These are phyloP conservation scores for Coprinopsis sp. DNA, from an alignment of 768 basidiomycete genomes.

Conservation along the genomic window DNA sequence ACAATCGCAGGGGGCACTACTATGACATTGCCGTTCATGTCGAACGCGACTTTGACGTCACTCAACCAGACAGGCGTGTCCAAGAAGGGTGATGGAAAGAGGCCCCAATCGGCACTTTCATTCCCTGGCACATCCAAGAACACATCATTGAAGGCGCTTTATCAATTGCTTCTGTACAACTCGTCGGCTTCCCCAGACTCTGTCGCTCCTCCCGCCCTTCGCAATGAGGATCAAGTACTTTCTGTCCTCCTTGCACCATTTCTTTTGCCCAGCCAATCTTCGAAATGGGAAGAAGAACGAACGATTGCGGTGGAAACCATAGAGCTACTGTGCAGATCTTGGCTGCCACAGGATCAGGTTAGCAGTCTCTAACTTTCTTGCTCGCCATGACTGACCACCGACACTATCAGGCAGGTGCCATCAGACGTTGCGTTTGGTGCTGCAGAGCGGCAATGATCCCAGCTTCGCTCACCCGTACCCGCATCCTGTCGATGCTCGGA, in stretches of 20 bases:
- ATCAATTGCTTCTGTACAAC: constrained; percentile 43
- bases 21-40: constrained; percentile 39
- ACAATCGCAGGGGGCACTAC: constrained; percentile 27
- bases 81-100: constrained; percentile 7
- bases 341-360: constrained; percentile 57
- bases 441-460: constrained; percentile 52
- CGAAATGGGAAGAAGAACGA: constrained; percentile 46
- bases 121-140: neutral
- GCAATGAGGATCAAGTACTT: constrained; percentile 55
- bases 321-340: constrained; percentile 52
- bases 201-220: constrained; percentile 33
- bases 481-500: constrained; percentile 48
- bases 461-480: constrained; percentile 37
- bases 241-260: constrained; percentile 58
- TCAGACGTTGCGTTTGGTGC: constrained; percentile 69
- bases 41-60: constrained; percentile 25
- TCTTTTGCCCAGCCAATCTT: constrained; percentile 30
- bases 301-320: constrained; percentile 56
- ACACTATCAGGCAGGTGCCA: constrained; percentile 32
- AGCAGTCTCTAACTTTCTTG: neutral
- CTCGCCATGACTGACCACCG: constrained; percentile 1
- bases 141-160: constrained; percentile 39
- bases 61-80: constrained; percentile 6
- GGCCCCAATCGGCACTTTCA: neutral
- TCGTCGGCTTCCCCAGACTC: constrained; percentile 28